These are phyloP conservation scores for Aspergillus ostianus DNA, from an alignment of 495 filamentous ascomycete species.

Conservation along the genomic window DNA sequence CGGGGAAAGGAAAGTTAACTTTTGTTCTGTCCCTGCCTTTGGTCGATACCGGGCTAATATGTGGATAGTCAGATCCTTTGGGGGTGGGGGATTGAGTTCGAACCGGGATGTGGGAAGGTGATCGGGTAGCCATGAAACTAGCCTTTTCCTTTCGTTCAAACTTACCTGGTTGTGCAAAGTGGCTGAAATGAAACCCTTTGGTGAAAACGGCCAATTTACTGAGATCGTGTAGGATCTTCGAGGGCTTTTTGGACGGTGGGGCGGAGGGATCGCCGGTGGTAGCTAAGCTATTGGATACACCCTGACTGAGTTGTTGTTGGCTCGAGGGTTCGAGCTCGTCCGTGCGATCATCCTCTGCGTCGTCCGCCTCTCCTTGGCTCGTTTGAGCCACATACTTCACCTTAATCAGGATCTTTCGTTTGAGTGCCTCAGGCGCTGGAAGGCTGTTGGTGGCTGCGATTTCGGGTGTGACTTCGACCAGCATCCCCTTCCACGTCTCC, in stretches of 20 bases:
- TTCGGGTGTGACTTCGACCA: constrained; percentile 60
- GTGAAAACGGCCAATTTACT: constrained; percentile 80
- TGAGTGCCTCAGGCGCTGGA: constrained; percentile 64
- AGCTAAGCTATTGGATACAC: constrained; percentile 6
- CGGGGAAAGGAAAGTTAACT: background rate
- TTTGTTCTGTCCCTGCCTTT: background rate
- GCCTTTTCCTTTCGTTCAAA: background rate
- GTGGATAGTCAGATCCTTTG: background rate
- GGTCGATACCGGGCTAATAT: background rate
- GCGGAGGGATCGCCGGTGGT: constrained; percentile 11
- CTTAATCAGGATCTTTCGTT: constrained; percentile 84
- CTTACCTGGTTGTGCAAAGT: constrained; percentile 56
- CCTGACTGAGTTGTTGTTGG: constrained; percentile 8
- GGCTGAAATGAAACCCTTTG: constrained; percentile 73
- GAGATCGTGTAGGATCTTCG: constrained; percentile 73
- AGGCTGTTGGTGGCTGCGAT: constrained; percentile 48
- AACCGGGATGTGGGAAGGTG: background rate
- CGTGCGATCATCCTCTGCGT: constrained; percentile 20
- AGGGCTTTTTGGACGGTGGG: constrained; percentile 45
- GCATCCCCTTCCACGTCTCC: constrained; percentile 66
- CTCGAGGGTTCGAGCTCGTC: constrained; percentile 15
- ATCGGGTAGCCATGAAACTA: background rate
- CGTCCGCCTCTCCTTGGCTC: constrained; percentile 28
- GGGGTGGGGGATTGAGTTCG: background rate
- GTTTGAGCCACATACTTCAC: constrained; percentile 64